Conservation (phyloP, 345 rosid genomes). For the Brassica juncea region DNA sequence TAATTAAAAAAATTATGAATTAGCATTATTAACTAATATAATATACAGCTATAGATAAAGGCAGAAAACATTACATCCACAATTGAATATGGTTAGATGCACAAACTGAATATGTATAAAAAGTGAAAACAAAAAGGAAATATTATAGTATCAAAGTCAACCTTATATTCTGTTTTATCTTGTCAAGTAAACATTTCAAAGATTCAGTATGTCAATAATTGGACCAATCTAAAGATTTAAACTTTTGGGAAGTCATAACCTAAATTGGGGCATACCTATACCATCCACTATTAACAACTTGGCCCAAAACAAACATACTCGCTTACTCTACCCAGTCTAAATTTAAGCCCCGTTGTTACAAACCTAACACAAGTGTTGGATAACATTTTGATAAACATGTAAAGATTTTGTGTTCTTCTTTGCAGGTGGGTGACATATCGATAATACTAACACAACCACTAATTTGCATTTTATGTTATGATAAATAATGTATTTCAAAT, state of each 20-base stretch:
- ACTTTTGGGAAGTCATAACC: conserved; percentile 38
- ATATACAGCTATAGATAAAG: not conserved
- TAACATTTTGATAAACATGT: not conserved
- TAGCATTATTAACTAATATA: not conserved
- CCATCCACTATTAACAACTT: conserved; percentile 20
- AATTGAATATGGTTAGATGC: not conserved
- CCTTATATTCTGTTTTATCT: not conserved
- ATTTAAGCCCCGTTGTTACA: not conserved
- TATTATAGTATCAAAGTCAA: conserved; percentile 19
- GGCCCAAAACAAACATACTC: conserved; percentile 11
- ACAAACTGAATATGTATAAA: not conserved
- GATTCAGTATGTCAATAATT: conserved; percentile 9
- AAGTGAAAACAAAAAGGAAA: not conserved
- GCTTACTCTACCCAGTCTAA: conserved; percentile 16
- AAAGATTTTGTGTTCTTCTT: not conserved
- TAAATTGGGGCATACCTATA: conserved; percentile 15
- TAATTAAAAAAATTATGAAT: not conserved
- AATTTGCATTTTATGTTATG: not conserved
- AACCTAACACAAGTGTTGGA: not conserved
- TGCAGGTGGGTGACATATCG: not conserved
- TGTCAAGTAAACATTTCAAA: not conserved
- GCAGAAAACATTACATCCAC: not conserved
- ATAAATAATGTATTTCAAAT: not conserved
- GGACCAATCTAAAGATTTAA: conserved; percentile 39
- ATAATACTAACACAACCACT: not conserved